Conservation (phyloP, 2,329 filamentous ascomycete species). For the Pseudogymnoascus sp. region DNA sequence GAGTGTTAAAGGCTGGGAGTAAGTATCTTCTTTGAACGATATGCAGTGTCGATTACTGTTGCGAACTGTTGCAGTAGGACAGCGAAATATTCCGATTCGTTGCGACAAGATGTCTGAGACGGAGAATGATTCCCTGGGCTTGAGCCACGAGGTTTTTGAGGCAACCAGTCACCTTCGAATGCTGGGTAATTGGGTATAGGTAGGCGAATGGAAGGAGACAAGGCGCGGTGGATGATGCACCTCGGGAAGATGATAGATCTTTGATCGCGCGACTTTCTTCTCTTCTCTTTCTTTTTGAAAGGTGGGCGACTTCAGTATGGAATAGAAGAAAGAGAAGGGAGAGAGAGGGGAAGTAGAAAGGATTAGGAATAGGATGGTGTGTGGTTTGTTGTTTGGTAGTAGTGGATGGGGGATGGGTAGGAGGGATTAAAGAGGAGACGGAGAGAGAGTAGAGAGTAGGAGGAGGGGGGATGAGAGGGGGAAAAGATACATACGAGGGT, state of each 20-base stretch:
- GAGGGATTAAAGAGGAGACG: background rate
- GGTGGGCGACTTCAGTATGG: background rate
- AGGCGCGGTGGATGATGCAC: background rate
- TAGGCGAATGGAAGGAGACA: background rate
- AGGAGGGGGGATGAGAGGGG: background rate
- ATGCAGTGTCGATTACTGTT: background rate
- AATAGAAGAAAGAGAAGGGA: background rate
- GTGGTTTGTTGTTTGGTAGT: background rate
- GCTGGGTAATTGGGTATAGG: background rate
- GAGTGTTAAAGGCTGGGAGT: background rate
- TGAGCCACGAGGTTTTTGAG: background rate
- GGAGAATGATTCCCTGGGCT: background rate
- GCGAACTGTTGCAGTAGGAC: background rate
- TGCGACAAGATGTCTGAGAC: background rate
- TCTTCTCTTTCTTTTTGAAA: background rate
- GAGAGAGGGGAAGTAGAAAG: background rate
- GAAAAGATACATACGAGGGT: background rate
- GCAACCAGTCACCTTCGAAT: background rate
- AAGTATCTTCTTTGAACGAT: background rate
- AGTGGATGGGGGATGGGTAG: background rate
- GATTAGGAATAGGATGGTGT: background rate
- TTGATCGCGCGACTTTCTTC: background rate
- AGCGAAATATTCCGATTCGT: background rate
- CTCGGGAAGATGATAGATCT: background rate
- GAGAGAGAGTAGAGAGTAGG: background rate